Percentiles rank a stretch among this genome's conserved stretches.
These are phyloP conservation scores for Pythium scleroteichum DNA, from an alignment of 352 stramenopile genomes.

Conservation along the genomic window DNA sequence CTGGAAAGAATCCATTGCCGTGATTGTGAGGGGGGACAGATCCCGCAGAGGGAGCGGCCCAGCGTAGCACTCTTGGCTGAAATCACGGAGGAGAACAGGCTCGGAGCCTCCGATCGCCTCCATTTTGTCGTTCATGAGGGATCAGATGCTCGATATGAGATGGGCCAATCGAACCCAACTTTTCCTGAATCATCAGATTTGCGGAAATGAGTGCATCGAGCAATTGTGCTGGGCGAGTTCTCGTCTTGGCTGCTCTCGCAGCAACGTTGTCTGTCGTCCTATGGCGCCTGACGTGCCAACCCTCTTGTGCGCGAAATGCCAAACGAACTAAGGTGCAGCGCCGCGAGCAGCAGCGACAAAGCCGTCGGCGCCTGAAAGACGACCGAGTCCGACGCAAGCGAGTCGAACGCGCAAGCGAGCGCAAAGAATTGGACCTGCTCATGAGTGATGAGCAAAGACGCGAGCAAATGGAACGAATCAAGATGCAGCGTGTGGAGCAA, in stretches of 20 bases:
- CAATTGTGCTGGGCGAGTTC: too few species aligned
- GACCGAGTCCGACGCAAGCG: constrained; percentile 14
- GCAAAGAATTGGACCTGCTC: not conserved
- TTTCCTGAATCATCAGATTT: not conserved
- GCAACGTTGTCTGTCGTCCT: constrained; percentile 5
- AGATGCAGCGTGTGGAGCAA: constrained; percentile 78
- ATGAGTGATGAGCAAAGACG: constrained; percentile 49
- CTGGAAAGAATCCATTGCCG: constrained; percentile 3
- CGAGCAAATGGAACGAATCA: constrained; percentile 55
- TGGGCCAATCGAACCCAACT: not conserved
- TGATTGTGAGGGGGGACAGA: not conserved
- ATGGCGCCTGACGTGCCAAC: constrained; percentile 1
- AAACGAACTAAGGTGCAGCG: constrained; percentile 8
- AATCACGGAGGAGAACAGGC: constrained; percentile 13
- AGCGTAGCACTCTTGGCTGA: constrained; percentile 18
- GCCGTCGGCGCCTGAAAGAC: constrained; percentile 22
- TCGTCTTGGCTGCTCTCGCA: not conserved
- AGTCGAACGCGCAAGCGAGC: constrained; percentile 3
- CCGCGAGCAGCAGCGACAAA: constrained; percentile 17
- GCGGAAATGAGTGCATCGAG: too few species aligned
- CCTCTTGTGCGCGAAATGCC: not conserved
- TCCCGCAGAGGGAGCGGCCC: not conserved
- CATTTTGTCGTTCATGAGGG: constrained; percentile 1
- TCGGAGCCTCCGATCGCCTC: constrained; percentile 11
- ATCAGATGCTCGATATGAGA: not conserved